These are phyloP conservation scores for Penicillium subrubescens DNA, from an alignment of 495 filamentous ascomycete species.

Conservation along the genomic window DNA sequence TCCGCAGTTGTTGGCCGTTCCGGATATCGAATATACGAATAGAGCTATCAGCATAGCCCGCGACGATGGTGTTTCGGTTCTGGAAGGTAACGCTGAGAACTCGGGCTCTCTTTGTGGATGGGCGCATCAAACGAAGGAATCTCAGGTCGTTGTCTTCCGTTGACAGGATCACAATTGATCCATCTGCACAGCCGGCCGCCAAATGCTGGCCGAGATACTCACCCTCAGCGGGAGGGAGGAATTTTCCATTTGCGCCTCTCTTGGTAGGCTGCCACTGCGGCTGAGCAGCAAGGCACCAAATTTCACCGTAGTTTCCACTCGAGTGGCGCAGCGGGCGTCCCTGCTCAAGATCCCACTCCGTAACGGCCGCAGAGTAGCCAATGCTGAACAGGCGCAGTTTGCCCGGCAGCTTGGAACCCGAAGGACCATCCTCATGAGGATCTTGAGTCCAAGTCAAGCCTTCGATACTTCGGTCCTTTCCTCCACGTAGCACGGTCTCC, in stretches of 20 bases:
- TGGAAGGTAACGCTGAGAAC: constrained; percentile 91
- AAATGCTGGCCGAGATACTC: constrained; percentile 67
- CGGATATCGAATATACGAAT: constrained; percentile 89
- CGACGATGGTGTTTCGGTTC: constrained; percentile 76
- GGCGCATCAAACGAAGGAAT: constrained; percentile 69
- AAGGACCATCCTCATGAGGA: constrained; percentile 64
- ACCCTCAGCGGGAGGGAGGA: constrained; percentile 39
- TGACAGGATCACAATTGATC: constrained; percentile 80
- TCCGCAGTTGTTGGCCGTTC: constrained; percentile 69
- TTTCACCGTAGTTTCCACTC: constrained; percentile 90
- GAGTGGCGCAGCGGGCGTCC: constrained; percentile 76
- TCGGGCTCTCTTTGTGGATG: constrained; percentile 77
- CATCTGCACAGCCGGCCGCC: constrained; percentile 89
- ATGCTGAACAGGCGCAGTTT: constrained; percentile 91
- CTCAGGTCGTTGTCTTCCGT: constrained; percentile 78
- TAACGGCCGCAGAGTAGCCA: constrained; percentile 87
- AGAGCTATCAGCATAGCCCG: constrained; percentile 89
- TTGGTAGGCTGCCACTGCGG: constrained; percentile 56
- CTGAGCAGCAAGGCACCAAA: constrained; percentile 95
- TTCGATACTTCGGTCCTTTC: constrained; percentile 84
- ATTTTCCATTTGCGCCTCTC: constrained; percentile 39
- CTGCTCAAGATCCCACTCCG: constrained; percentile 88
- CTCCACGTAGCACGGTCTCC: constrained; percentile 81
- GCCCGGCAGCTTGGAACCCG: constrained; percentile 64
- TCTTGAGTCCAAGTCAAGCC: constrained; percentile 93